Evolutionary conservation across 768 basidiomycete species (phyloP).

Genomic region (Collybiopsis luxurians): DNA sequence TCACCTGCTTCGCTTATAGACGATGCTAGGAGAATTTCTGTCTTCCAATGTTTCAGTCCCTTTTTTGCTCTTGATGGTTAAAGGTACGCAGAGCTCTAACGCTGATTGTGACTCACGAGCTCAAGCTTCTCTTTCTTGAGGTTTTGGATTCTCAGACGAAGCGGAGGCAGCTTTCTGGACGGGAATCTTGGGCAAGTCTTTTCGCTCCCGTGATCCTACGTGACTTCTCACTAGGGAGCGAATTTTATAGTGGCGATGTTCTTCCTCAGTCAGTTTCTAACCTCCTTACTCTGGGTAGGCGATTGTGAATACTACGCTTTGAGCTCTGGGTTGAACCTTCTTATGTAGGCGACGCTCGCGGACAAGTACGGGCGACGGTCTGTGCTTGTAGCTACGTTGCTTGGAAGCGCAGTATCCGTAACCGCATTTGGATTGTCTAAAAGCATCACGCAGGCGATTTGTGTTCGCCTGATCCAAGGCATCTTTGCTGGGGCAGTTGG

Average conservation of each 20-base stretch:
- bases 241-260: conserved; percentile 70
- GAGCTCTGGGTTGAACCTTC: conserved; percentile 14
- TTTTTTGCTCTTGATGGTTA: conserved; percentile 94
- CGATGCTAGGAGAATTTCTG: conserved; percentile 93
- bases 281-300: conserved; percentile 85
- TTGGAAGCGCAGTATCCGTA: conserved; percentile 82
- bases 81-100: conserved; percentile 42
- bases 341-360: conserved; percentile 78
- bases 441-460: conserved; percentile 75
- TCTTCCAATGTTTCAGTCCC: conserved; percentile 92
- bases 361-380: conserved; percentile 85
- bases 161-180: conserved; percentile 89
- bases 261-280: conserved; percentile 95
- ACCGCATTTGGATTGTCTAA: conserved; percentile 75
- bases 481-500: conserved; percentile 95
- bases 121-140: conserved; percentile 28
- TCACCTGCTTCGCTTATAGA: conserved; percentile 38
- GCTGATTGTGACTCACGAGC: neutral
- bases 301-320: conserved; percentile 14
- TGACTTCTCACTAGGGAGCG: too few relatives aligned
- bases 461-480: conserved; percentile 82
- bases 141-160: conserved; percentile 73
- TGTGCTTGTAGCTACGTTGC: conserved; percentile 80
- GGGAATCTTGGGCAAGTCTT: conserved; percentile 66
- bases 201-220: neutral